These are phyloP conservation scores for Yamadazyma philogaea DNA, from an alignment of 805 yeast species.

Conservation along the genomic window DNA sequence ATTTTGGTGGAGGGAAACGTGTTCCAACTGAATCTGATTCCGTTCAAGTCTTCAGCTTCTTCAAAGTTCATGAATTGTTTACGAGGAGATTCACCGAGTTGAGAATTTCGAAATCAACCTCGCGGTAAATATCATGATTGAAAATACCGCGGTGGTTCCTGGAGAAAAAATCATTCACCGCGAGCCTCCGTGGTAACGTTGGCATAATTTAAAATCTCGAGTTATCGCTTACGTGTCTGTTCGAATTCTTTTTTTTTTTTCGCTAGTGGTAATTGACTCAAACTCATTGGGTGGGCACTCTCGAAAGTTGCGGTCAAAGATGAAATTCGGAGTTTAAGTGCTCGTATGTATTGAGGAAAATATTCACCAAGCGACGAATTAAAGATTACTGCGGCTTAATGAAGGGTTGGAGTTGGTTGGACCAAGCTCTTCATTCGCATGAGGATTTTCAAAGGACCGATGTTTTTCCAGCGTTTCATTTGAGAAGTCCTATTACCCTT, in stretches of 20 bases:
- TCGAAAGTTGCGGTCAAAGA: background rate
- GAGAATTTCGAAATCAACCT: background rate
- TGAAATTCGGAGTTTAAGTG: background rate
- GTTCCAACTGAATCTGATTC: constrained; percentile 76
- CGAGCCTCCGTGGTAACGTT: background rate
- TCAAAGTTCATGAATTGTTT: constrained; percentile 43
- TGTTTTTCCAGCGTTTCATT: too few species aligned
- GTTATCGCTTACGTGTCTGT: background rate
- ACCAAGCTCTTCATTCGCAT: too few species aligned
- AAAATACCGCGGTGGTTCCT: background rate
- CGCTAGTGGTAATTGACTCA: too few species aligned
- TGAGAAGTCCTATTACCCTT: too few species aligned
- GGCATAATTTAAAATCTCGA: too few species aligned
- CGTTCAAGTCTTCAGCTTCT: constrained; percentile 65
- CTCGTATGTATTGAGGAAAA: background rate
- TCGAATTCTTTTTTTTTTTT: background rate
- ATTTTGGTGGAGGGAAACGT: constrained; percentile 52
- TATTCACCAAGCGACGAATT: background rate
- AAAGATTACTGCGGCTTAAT: too few species aligned
- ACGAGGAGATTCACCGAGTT: constrained; percentile 5
- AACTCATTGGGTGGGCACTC: background rate
- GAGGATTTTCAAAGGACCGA: too few species aligned
- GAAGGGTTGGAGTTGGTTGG: too few species aligned
- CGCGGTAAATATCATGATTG: background rate
- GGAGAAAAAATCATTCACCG: background rate